A percentile compares a stretch with the other conserved stretches of the same genome.
phyloP scores from a whole-genome alignment of 2,329 filamentous ascomycete species.

The Harringtonia aguacate region DNA sequence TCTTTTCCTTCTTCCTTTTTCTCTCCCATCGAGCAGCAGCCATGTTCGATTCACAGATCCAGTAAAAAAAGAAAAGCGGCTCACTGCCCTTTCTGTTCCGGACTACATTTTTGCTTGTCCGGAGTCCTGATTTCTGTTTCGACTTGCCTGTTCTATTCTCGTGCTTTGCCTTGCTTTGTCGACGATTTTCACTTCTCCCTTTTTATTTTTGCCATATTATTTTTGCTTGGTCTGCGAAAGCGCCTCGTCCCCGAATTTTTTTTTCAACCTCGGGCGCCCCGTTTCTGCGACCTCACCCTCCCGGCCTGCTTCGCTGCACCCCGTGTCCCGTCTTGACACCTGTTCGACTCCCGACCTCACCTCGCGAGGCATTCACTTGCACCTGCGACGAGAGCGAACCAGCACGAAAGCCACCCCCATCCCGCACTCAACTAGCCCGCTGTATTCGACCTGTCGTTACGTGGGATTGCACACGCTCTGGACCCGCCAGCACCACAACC shows the following conservation, averaged over 20 bases:
- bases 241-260: constrained; percentile 19
- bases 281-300: background rate
- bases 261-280: background rate
- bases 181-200: background rate
- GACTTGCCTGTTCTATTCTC: background rate
- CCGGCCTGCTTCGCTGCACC: no score
- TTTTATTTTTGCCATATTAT: background rate
- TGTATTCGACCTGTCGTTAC: no score
- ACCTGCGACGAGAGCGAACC: constrained; percentile 18
- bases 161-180: background rate
- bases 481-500: background rate
- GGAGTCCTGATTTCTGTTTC: no score
- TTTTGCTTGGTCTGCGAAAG: background rate
- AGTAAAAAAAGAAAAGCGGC: constrained; percentile 21
- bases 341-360: background rate
- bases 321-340: no score
- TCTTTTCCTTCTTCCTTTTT: background rate
- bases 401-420: background rate
- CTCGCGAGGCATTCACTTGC: constrained; percentile 26
- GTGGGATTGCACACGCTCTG: no score
- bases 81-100: constrained; percentile 5
- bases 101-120: background rate
- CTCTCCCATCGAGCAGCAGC: constrained; percentile 34
- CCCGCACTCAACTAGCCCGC: background rate
- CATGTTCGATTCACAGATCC: constrained; percentile 45